Evolutionary conservation across 805 yeast genomes (phyloP).

Genomic region (Priceomyces melissophilus): DNA sequence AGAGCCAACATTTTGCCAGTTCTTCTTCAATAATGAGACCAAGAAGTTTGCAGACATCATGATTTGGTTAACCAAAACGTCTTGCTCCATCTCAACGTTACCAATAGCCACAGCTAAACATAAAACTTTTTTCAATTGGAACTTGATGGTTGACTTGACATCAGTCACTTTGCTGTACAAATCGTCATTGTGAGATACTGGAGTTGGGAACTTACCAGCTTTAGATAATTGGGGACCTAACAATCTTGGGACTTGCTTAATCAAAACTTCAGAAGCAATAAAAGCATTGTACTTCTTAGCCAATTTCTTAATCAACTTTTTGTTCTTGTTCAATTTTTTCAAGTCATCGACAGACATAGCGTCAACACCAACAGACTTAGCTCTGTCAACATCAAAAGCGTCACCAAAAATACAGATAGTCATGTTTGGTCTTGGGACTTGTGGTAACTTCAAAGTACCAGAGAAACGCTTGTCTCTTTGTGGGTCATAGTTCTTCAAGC

Average conservation of each 20-base stretch:
- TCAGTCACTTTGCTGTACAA: constrained; percentile 93
- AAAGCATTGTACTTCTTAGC: constrained; percentile 99
- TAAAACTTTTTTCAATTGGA: constrained; percentile 99
- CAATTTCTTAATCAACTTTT: constrained; percentile 98
- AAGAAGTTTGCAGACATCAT: constrained; percentile 98
- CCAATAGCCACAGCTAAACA: constrained; percentile 99
- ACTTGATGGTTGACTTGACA: constrained; percentile 99
- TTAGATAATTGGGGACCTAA: constrained; percentile 99
- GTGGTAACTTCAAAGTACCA: constrained; percentile 97
- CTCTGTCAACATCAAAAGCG: constrained; percentile 99
- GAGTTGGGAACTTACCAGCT: constrained; percentile 99
- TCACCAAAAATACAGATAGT: constrained; percentile 99
- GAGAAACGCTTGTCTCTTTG: constrained; percentile 99
- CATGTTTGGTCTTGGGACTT: constrained; percentile 99
- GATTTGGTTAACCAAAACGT: constrained; percentile 92
- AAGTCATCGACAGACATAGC: constrained; percentile 99
- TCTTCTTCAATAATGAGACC: constrained; percentile 98
- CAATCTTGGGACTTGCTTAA: constrained; percentile 99
- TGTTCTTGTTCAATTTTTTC: constrained; percentile 99
- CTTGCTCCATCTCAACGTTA: constrained; percentile 99
- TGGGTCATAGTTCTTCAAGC: constrained; percentile 99
- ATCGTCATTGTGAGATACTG: constrained; percentile 99
- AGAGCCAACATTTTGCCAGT: constrained; percentile 99
- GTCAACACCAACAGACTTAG: constrained; percentile 98
- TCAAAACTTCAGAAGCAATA: constrained; percentile 98